Evolutionary conservation across 768 basidiomycete genomes (phyloP).

Genomic region (Cytidiella melzeri): DNA sequence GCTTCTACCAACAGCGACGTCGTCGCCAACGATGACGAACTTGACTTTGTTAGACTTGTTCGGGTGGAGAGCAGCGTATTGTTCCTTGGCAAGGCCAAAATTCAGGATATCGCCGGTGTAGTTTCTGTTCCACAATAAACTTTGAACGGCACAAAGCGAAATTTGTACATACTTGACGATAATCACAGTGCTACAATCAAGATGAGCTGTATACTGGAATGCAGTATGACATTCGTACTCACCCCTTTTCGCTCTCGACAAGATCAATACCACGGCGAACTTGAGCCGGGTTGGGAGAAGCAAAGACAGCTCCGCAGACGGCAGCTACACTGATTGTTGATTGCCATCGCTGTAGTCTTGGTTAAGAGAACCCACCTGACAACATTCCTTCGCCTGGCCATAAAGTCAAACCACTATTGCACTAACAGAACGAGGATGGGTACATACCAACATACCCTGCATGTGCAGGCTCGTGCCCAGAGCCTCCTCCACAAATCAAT

Average conservation of each 20-base stretch:
- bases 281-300: conserved; percentile 83
- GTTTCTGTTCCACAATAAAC: conserved; percentile 41
- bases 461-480: conserved; percentile 90
- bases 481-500: conserved; percentile 78
- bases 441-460: conserved; percentile 79
- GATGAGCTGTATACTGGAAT: background rate
- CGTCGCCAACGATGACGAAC: conserved; percentile 84
- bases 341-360: conserved; percentile 1
- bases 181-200: conserved; percentile 65
- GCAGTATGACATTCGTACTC: conserved; percentile 13
- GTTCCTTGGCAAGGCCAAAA: conserved; percentile 86
- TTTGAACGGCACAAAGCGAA: too few species aligned
- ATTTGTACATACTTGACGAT: conserved; percentile 61
- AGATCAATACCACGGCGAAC: conserved; percentile 77
- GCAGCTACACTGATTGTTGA: conserved; percentile 40
- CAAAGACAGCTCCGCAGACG: conserved; percentile 86
- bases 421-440: too few species aligned
- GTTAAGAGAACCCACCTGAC: conserved; percentile 39
- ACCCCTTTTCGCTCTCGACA: conserved; percentile 69
- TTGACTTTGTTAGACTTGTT: conserved; percentile 60
- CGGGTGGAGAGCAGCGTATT: conserved; percentile 66
- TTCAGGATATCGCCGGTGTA: conserved; percentile 90
- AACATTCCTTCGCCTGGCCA: conserved; percentile 75
- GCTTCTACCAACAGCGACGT: conserved; percentile 77
- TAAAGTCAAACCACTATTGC: too few species aligned